Base-by-base conservation (phyloP, 1,139 yeast species). In the Yamadazyma friedrichii region DNA sequence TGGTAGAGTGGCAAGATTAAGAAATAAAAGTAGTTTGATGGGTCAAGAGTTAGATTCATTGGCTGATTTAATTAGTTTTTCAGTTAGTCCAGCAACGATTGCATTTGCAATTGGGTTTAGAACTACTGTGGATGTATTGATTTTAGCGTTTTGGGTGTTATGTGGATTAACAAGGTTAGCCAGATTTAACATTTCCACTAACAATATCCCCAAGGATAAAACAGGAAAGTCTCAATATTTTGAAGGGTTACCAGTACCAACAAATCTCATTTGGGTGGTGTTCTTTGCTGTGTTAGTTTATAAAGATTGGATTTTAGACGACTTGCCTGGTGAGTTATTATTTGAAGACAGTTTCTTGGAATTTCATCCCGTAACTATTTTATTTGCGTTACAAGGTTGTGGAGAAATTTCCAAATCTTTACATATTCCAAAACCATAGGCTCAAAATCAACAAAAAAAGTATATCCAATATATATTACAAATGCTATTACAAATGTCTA, bases 41-140 rank as follows among this genome's bases (percentile, higher is more conserved):
- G 98, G 98, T 45, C 98, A 93, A 64, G 98, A 93, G 65, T 79
- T 93, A 54, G 98, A 93, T 61, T 88, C 97, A 1, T 76, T 93
- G 55, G 98, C 98, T 17, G 98, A 93, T 64, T 78, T 93, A 57
- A 80, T 93, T 26, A 84, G 95, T 12, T 91, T 91, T 61, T 95
- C 96, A 46, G 96, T 89, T 16, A 88, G 94, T 4, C 97, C 97
- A 4, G 96, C 97, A 1, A 76, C 91, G 13, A 84, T 88, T 62
- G 98, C 95, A 2, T 93, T 89, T 62, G 82, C 93, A 30, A 78
- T 91, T 58, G 98, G 98, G 2, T 80, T 91, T 61, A 87, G 86
- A 57, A 70, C 96, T 3, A 84, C 95, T 0, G 61, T 82, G 13
- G 98, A 93, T 59, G 87, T 83, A 9, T 70, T 88, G 44, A 60